phyloP scores from a whole-genome alignment of 2,329 filamentous ascomycete genomes.

The Paecilomyces sp. region DNA sequence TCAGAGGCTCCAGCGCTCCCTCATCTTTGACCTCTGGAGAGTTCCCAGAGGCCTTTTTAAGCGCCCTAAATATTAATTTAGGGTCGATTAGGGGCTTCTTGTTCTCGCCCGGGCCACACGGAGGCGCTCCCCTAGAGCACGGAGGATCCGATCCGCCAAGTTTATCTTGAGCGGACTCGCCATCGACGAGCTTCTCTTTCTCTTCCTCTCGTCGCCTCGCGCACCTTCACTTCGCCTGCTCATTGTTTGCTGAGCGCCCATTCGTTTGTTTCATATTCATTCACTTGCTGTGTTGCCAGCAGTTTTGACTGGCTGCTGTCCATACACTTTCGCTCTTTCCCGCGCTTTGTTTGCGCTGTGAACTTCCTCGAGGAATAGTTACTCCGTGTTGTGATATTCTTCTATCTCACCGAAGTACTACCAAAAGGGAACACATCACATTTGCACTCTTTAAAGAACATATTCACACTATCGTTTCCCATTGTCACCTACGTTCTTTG shows the following conservation, averaged over 20 bases:
- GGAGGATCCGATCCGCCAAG: background rate
- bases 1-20: background rate
- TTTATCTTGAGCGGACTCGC: background rate
- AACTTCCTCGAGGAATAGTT: background rate
- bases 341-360: background rate
- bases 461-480: background rate
- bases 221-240: background rate
- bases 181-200: background rate
- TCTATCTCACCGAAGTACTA: background rate
- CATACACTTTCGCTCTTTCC: background rate
- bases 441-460: background rate
- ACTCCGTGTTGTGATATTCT: background rate
- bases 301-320: background rate
- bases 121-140: background rate
- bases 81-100: background rate
- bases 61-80: background rate
- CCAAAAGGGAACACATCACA: background rate
- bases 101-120: background rate
- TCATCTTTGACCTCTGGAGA: background rate
- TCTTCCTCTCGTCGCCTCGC: background rate
- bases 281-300: background rate
- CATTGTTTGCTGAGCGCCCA: background rate
- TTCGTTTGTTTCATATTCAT: background rate
- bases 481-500: background rate
- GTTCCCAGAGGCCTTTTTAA: background rate